Conservation (phyloP, 371 early-diverging fungal species). For the Mortierella polycephala region DNA sequence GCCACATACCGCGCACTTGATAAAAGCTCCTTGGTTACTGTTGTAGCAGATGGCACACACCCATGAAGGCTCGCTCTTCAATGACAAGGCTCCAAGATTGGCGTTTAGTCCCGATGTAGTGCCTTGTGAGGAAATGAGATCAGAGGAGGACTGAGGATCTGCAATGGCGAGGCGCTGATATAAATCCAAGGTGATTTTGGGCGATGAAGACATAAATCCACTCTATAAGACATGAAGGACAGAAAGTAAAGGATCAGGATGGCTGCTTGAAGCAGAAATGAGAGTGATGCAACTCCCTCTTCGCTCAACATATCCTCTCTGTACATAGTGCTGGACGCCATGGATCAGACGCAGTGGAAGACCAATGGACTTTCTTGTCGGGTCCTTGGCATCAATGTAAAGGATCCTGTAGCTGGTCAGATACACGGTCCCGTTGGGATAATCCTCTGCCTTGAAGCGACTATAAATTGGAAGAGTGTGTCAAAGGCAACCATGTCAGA, state of each 20-base stretch:
- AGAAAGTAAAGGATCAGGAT: too few species aligned
- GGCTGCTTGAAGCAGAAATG: too few species aligned
- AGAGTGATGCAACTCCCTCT: too few species aligned
- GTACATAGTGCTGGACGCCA: conserved; percentile 67
- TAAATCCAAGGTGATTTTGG: conserved; percentile 68
- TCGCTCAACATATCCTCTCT: background rate
- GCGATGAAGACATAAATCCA: conserved; percentile 75
- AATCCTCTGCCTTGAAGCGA: conserved; percentile 62
- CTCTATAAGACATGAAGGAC: conserved; percentile 38
- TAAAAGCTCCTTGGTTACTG: conserved; percentile 59
- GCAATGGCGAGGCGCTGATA: conserved; percentile 33
- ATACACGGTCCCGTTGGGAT: conserved; percentile 81
- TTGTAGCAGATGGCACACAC: conserved; percentile 81
- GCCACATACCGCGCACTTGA: conserved; percentile 82
- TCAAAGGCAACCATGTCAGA: background rate
- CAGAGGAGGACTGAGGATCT: conserved; percentile 10
- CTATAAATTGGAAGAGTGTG: conserved; percentile 10
- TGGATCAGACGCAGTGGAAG: conserved; percentile 62
- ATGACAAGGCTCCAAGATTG: conserved; percentile 5
- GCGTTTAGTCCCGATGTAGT: conserved; percentile 6
- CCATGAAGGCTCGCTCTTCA: conserved; percentile 62
- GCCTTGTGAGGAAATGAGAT: conserved; percentile 7
- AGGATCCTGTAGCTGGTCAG: conserved; percentile 81
- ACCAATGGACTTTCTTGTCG: conserved; percentile 67
- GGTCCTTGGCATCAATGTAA: conserved; percentile 75